Conservation (phyloP, 805 yeast genomes). For the Candida verbasci region DNA sequence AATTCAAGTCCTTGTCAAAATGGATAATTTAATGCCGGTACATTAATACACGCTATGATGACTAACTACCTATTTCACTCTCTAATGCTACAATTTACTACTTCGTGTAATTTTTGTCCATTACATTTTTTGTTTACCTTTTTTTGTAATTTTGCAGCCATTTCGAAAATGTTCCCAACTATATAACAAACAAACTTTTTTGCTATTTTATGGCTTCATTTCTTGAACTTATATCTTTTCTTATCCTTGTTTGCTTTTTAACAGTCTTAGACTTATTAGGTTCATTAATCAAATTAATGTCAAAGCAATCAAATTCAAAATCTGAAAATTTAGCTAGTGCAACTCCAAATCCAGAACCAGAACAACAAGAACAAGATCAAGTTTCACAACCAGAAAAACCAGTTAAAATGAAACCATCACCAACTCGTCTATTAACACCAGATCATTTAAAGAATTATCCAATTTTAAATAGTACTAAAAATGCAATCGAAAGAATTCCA, state of each 20-base stretch:
- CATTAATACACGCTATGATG: too few relatives aligned
- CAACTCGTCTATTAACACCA: constrained; percentile 7
- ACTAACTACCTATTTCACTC: too few relatives aligned
- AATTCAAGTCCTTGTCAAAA: neutral
- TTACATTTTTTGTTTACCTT: constrained; percentile 3
- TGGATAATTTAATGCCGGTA: neutral
- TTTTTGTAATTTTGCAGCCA: constrained; percentile 5
- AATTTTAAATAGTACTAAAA: constrained; percentile 38
- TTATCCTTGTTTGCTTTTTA: constrained; percentile 9
- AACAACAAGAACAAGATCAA: neutral
- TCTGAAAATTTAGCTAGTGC: neutral
- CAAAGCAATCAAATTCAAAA: neutral
- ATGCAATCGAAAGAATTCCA: constrained; percentile 29
- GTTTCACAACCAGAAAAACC: neutral
- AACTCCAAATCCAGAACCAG: neutral
- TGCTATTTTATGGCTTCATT: constrained; percentile 6
- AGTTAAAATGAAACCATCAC: too few relatives aligned
- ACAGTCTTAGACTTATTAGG: constrained; percentile 7
- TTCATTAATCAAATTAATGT: constrained; percentile 2
- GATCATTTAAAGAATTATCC: constrained; percentile 46
- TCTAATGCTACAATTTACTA: too few relatives aligned
- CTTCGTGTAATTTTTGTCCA: too few relatives aligned
- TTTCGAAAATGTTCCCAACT: too few relatives aligned
- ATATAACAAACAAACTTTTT: neutral
- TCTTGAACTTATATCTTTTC: constrained; percentile 8